Conservation (phyloP, 768 basidiomycete genomes). For the Plicaturopsis crispa region DNA sequence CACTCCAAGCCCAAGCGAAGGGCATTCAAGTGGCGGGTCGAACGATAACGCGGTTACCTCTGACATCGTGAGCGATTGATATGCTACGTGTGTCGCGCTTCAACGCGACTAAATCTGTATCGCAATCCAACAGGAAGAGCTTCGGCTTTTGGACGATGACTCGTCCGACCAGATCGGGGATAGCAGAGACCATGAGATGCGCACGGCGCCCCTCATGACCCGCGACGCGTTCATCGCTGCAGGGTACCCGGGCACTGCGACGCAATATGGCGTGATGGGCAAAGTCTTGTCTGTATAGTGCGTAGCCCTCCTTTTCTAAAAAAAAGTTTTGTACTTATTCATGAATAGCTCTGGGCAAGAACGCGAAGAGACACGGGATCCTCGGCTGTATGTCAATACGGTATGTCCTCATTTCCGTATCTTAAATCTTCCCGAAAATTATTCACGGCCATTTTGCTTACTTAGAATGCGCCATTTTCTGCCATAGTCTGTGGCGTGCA, state of each 20-base stretch:
- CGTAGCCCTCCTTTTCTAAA: conserved; percentile 7
- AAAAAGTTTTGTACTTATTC: not conserved
- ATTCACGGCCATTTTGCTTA: too few relatives aligned
- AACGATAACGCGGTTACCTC: too few relatives aligned
- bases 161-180: conserved; percentile 12
- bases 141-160: conserved; percentile 21
- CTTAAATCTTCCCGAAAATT: too few relatives aligned
- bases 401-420: conserved; percentile 20
- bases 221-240: conserved; percentile 37
- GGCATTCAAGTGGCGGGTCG: too few relatives aligned
- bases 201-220: conserved; percentile 45
- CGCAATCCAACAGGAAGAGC: conserved; percentile 13
- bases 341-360: conserved; percentile 25
- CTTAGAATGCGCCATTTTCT: conserved; percentile 72
- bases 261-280: conserved; percentile 63
- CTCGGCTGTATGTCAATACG: conserved; percentile 61
- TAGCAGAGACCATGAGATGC: conserved; percentile 22
- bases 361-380: conserved; percentile 30
- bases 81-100: too few relatives aligned
- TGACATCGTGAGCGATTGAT: too few relatives aligned
- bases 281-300: conserved; percentile 38
- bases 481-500: conserved; percentile 73
- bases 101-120: too few relatives aligned
- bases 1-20: too few relatives aligned
- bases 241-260: conserved; percentile 21